These are phyloP conservation scores for Colletotrichum higginsianum DNA, from an alignment of 2,329 filamentous ascomycete species.

Conservation along the genomic window DNA sequence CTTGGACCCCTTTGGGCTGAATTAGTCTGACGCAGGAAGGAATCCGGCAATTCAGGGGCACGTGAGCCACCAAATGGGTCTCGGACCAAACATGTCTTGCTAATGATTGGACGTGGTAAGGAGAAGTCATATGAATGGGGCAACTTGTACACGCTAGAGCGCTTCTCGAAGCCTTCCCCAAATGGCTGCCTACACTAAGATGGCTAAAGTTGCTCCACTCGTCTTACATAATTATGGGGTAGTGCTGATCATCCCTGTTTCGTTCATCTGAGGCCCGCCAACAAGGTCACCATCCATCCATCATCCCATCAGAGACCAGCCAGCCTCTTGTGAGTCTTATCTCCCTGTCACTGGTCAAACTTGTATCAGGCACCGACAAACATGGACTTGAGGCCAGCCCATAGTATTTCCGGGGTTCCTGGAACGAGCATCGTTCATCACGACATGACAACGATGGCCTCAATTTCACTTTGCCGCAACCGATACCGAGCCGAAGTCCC, in stretches of 20 bases:
- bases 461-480: background rate
- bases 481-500: background rate
- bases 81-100: background rate
- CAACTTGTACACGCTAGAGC: background rate
- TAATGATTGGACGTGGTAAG: background rate
- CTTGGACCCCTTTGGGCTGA: background rate
- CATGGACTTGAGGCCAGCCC: background rate
- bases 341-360: background rate
- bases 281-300: background rate
- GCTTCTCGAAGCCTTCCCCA: slow-evolving; percentile 39
- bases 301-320: too few relatives aligned
- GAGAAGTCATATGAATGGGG: slow-evolving; percentile 2
- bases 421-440: background rate
- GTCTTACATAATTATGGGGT: too few relatives aligned
- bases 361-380: background rate
- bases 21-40: background rate
- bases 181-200: slow-evolving; percentile 14
- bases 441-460: background rate
- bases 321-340: background rate
- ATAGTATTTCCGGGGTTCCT: background rate
- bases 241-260: background rate
- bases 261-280: slow-evolving; percentile 15
- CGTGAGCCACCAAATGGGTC: background rate
- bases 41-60: background rate
- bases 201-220: too few relatives aligned